phyloP scores from a whole-genome alignment of 768 basidiomycete genomes.

The Dacryopinax spathularia region DNA sequence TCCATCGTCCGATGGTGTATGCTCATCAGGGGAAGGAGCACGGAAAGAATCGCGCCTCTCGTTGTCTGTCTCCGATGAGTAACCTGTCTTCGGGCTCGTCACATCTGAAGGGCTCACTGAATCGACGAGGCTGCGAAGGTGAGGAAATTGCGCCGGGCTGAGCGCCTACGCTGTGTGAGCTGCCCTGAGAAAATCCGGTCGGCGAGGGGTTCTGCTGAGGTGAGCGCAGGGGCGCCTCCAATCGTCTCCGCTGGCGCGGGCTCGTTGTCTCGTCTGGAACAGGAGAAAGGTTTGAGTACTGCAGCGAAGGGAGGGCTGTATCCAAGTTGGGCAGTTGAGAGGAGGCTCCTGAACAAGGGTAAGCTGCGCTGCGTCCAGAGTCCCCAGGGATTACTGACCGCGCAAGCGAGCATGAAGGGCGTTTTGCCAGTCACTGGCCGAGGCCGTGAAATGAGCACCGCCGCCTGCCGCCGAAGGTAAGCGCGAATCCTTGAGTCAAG shows the following conservation, averaged over 20 bases:
- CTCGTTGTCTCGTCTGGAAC: conserved; percentile 8
- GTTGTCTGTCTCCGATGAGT: background rate
- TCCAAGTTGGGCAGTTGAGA: background rate
- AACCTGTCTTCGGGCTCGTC: background rate
- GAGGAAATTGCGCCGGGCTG: background rate
- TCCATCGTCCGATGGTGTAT: conserved; percentile 27
- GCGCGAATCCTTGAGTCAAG: background rate
- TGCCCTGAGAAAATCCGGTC: background rate
- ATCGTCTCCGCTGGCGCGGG: conserved; percentile 15
- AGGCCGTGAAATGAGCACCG: background rate
- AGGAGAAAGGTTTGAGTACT: background rate
- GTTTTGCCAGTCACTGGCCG: background rate
- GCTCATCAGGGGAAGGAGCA: conserved; percentile 16
- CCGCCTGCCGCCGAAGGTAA: background rate
- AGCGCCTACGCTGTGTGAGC: background rate
- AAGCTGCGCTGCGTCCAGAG: too few species aligned
- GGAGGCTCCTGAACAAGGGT: background rate
- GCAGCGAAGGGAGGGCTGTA: background rate
- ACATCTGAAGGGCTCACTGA: background rate
- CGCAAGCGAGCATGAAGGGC: background rate
- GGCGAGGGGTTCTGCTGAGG: background rate
- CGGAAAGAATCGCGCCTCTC: background rate
- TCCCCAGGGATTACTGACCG: background rate
- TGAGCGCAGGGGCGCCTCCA: conserved; percentile 9
- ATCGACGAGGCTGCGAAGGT: background rate